phyloP scores from a whole-genome alignment of 768 basidiomycete species.

The Lyophyllum semitale region DNA sequence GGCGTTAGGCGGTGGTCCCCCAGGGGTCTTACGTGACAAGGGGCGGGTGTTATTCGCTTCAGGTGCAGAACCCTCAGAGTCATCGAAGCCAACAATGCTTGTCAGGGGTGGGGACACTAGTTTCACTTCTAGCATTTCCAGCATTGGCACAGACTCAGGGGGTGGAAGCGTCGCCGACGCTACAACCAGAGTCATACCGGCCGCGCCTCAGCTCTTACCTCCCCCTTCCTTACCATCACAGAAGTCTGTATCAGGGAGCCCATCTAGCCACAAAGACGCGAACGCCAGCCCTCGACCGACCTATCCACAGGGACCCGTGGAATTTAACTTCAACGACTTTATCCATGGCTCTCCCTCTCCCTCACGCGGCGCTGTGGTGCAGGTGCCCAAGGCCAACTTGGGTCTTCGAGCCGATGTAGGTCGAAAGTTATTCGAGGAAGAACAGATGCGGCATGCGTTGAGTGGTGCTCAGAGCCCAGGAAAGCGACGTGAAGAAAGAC shows the following conservation, averaged over 20 bases:
- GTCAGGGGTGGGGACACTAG: conserved; percentile 36
- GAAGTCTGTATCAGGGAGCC: conserved; percentile 19
- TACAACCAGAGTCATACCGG: background rate
- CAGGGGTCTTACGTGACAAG: conserved; percentile 52
- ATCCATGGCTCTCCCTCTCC: conserved; percentile 75
- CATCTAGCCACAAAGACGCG: conserved; percentile 20
- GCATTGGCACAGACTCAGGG: conserved; percentile 33
- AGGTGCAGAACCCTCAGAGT: conserved; percentile 14
- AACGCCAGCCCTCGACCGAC: conserved; percentile 36
- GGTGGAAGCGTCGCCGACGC: conserved; percentile 5
- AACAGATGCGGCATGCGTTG: conserved; percentile 50
- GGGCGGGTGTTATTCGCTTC: conserved; percentile 75
- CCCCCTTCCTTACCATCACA: conserved; percentile 32
- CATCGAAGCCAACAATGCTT: conserved; percentile 13
- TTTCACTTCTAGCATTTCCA: conserved; percentile 41
- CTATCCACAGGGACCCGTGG: conserved; percentile 32
- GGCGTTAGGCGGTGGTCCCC: conserved; percentile 47
- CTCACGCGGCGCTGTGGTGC: conserved; percentile 31
- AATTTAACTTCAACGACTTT: conserved; percentile 72
- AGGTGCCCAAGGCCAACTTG: conserved; percentile 40
- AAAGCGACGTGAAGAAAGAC: conserved; percentile 29
- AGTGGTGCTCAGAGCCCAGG: conserved; percentile 26
- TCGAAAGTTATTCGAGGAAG: conserved; percentile 70
- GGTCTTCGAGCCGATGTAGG: conserved; percentile 66
- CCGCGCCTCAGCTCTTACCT: conserved; percentile 30